Base-by-base conservation (phyloP, 2,329 filamentous ascomycete species). In the Pseudohalonectria lignicola region DNA sequence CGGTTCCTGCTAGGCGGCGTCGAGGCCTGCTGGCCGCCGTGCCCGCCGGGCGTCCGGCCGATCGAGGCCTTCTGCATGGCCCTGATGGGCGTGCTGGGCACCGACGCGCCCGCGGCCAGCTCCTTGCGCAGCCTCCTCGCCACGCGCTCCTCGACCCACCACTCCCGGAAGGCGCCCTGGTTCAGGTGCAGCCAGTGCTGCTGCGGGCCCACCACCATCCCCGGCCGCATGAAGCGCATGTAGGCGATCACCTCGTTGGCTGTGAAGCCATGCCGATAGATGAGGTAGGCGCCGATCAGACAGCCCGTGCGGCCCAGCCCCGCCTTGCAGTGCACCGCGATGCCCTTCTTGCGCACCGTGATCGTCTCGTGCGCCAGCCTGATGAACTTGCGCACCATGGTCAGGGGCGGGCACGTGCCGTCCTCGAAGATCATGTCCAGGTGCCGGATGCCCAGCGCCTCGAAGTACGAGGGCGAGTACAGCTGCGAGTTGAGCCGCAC, bases 371-470 rank as follows among this genome's bases (percentile, higher is more conserved):
- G 92, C 1, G 92, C 88, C 42, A 98, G 71, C 48, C 86, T 86
- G 59, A 98, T 90, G 57, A 98, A 98, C 56, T 88, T 88, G 48
- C 86, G 79, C 20, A 98, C 92, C n/a, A 88, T 80, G 15, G 76
- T 76, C 37, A 98, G 67, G 2, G 86, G 79, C 17, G 92, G 92
- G 58, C 92, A 98, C 4, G 92, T 98, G 46, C 92, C 92, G 51
- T 98, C 92, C 53, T 96, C 92, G 54, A 98, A 98, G 53, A 98
- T 96, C 92, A 98, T 98, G 63, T 98, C 92, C 30, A 96, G 70
- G 56, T 98, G 92, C 52, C 87, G 81, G 53, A 98, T 96, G 21
- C 90, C 90, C 37, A 98, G 70, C 4, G 88, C 86, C 46, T 90
- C 92, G 59, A 98, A 98, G 66, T 90, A 95, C n/a, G 87, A 88